Evolutionary conservation across 1,284 basidiomycete genomes (phyloP).

Genomic region (Veloboletus limbatus): DNA sequence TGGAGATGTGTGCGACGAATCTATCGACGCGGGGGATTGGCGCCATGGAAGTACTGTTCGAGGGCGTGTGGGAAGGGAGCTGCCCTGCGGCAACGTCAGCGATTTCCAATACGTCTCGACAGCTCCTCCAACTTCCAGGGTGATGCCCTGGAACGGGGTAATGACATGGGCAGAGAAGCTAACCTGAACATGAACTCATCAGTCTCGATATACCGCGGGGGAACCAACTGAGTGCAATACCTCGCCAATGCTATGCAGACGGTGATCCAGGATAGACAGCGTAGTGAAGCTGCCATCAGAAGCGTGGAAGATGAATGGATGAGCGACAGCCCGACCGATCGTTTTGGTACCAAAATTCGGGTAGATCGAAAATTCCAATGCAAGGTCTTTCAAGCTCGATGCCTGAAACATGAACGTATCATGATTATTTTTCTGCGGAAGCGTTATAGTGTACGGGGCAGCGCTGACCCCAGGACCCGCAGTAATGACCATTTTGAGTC

Average conservation of each 20-base stretch:
- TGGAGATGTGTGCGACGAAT: slow-evolving; percentile 65
- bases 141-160: slow-evolving; percentile 89
- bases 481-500: slow-evolving; percentile 94
- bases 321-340: slow-evolving; percentile 89
- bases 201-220: slow-evolving; percentile 6
- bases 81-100: slow-evolving; percentile 56
- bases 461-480: slow-evolving; percentile 73
- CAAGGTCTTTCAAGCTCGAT: slow-evolving; percentile 59
- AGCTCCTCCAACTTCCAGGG: slow-evolving; percentile 93
- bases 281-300: slow-evolving; percentile 46
- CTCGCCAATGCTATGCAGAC: slow-evolving; percentile 94
- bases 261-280: slow-evolving; percentile 88
- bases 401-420: slow-evolving; percentile 92
- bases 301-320: slow-evolving; percentile 72
- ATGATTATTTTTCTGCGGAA: slow-evolving; percentile 79
- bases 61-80: slow-evolving; percentile 24
- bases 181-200: slow-evolving; percentile 49
- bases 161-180: slow-evolving; percentile 88
- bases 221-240: slow-evolving; percentile 38
- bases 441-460: slow-evolving; percentile 84
- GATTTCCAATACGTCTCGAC: slow-evolving; percentile 98
- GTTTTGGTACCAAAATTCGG: slow-evolving; percentile 99
- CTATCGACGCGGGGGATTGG: slow-evolving; percentile 35
- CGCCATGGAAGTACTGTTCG: slow-evolving; percentile 33
- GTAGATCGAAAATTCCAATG: slow-evolving; percentile 92